Evolutionary conservation across 2,329 filamentous ascomycete species (phyloP).

Genomic region (Xylaria sp.): DNA sequence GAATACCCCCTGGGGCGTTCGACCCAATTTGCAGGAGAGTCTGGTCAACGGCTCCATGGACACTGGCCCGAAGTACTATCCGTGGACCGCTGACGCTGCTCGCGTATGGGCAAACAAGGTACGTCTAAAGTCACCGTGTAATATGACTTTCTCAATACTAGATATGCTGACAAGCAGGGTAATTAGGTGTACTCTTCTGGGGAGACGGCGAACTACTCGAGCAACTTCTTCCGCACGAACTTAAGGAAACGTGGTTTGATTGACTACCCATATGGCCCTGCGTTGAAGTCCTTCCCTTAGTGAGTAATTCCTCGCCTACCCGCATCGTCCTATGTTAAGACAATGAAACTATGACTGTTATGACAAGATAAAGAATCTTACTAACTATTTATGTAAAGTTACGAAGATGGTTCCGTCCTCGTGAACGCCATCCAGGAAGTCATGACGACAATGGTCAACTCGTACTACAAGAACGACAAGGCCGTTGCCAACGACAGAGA

Average conservation of each 20-base stretch:
- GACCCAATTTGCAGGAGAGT: constrained; percentile 43
- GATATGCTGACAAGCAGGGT: background rate
- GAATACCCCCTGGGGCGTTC: constrained; percentile 48
- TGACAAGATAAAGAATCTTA: background rate
- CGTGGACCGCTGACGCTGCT: constrained; percentile 48
- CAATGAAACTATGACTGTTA: background rate
- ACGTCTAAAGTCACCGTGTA: background rate
- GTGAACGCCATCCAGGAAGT: constrained; percentile 52
- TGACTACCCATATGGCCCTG: constrained; percentile 50
- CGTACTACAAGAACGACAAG: constrained; percentile 55
- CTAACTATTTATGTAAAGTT: constrained; percentile 40
- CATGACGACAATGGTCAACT: constrained; percentile 54
- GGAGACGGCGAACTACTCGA: constrained; percentile 25
- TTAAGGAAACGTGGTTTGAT: constrained; percentile 54
- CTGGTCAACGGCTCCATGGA: constrained; percentile 46
- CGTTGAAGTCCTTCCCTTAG: constrained; percentile 56
- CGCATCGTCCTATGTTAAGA: background rate
- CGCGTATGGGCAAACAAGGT: constrained; percentile 41
- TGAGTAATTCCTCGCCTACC: constrained; percentile 1
- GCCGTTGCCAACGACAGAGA: constrained; percentile 54
- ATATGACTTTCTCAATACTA: background rate
- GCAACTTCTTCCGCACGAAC: constrained; percentile 30
- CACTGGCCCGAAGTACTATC: constrained; percentile 49
- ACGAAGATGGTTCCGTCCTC: constrained; percentile 55
- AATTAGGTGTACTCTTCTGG: constrained; percentile 30